Percentiles rank a stretch among this genome's conserved stretches.
These are phyloP conservation scores for Plantago major DNA, from an alignment of 257 asterid species.

Conservation along the genomic window DNA sequence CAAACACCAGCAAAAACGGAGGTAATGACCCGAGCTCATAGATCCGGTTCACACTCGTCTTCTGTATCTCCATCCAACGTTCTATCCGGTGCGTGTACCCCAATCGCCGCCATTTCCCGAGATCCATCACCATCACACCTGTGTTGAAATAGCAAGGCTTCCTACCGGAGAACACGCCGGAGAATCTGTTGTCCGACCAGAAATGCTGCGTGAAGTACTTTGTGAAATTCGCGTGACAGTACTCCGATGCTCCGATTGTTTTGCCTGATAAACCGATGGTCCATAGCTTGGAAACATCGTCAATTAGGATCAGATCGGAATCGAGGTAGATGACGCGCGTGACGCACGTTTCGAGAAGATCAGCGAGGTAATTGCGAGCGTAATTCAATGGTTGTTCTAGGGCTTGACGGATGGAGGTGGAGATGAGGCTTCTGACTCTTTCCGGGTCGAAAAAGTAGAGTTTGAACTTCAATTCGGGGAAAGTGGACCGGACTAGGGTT, in stretches of 20 bases:
- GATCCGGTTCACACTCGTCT: constrained; percentile 59
- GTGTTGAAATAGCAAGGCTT: constrained; percentile 81
- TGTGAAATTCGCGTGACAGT: constrained; percentile 86
- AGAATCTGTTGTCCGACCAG: constrained; percentile 51
- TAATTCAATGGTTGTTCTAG: constrained; percentile 86
- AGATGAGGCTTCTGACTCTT: constrained; percentile 69
- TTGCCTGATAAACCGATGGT: constrained; percentile 40
- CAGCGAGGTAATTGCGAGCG: constrained; percentile 79
- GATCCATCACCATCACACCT: constrained; percentile 95
- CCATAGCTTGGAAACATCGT: constrained; percentile 80
- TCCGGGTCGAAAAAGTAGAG: constrained; percentile 86
- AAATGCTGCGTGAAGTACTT: constrained; percentile 69
- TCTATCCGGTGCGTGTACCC: constrained; percentile 77
- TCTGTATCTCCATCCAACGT: constrained; percentile 96
- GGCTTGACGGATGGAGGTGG: constrained; percentile 81
- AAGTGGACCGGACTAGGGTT: constrained; percentile 66
- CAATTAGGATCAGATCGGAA: constrained; percentile 85
- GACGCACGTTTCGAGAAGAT: constrained; percentile 76
- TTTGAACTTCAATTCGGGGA: constrained; percentile 73
- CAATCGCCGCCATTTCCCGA: constrained; percentile 68
- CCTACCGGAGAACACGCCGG: constrained; percentile 52
- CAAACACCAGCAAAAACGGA: constrained; percentile 74
- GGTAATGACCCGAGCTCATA: constrained; percentile 92
- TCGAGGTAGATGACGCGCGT: constrained; percentile 74
- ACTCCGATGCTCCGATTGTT: constrained; percentile 92